Conservation (phyloP, 1,284 basidiomycete species). For the Mixia osmundae region DNA sequence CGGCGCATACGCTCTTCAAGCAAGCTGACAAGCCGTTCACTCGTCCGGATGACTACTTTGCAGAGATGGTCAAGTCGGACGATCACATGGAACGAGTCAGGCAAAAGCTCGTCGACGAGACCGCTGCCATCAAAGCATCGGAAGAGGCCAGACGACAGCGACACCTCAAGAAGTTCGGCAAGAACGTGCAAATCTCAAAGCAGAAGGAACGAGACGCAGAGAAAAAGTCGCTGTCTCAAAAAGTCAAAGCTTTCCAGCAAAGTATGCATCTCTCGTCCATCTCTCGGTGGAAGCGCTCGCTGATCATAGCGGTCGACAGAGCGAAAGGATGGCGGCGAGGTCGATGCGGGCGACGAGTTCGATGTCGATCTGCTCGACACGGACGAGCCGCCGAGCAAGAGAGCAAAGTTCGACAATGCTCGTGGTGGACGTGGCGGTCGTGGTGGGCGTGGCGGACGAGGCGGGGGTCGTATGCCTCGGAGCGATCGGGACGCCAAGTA, state of each 20-base stretch:
- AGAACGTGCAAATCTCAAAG: conserved; percentile 79
- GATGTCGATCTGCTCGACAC: conserved; percentile 65
- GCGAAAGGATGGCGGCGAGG: conserved; percentile 29
- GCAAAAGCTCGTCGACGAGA: conserved; percentile 69
- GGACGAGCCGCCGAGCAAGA: conserved; percentile 36
- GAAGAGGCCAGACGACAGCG: conserved; percentile 80
- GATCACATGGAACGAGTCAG: conserved; percentile 95
- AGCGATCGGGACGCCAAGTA: conserved; percentile 49
- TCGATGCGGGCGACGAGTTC: conserved; percentile 30
- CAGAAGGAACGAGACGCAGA: conserved; percentile 45
- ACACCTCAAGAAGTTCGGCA: conserved; percentile 93
- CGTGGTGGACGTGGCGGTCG: conserved; percentile 17
- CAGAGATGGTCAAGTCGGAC: conserved; percentile 97
- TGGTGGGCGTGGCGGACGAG: conserved; percentile 19
- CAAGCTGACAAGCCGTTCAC: conserved; percentile 63
- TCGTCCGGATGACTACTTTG: conserved; percentile 87
- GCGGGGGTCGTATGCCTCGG: conserved; percentile 30
- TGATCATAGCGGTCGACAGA: conserved; percentile 8
- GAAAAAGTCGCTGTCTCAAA: conserved; percentile 67
- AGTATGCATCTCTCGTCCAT: conserved; percentile 31
- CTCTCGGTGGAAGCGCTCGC: neutral
- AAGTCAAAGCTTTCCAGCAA: conserved; percentile 59
- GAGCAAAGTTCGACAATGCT: conserved; percentile 19
- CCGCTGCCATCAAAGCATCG: conserved; percentile 64
- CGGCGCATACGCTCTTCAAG: conserved; percentile 45